phyloP scores from a whole-genome alignment of 768 basidiomycete species.

The Macrolepiota albuminosa region DNA sequence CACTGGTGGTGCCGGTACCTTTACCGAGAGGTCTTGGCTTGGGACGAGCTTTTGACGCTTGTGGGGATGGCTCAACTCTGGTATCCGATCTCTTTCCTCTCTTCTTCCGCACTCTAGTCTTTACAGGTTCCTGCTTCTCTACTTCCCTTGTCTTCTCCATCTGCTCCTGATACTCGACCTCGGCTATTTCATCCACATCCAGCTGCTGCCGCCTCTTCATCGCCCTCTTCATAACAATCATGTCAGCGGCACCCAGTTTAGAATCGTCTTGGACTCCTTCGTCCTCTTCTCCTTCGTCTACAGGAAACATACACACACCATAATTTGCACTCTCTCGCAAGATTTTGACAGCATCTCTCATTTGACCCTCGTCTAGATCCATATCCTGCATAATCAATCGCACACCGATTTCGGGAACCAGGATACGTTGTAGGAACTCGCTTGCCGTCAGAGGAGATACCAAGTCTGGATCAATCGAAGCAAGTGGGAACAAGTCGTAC shows the following conservation, averaged over 20 bases:
- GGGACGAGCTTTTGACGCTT: slow-evolving; percentile 13
- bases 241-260: slow-evolving; percentile 42
- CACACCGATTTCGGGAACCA: slow-evolving; percentile 87
- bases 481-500: slow-evolving; percentile 67
- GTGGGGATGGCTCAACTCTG: neutral
- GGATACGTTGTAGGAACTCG: slow-evolving; percentile 76
- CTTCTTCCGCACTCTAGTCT: slow-evolving; percentile 7
- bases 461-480: slow-evolving; percentile 45
- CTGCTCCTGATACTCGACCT: slow-evolving; percentile 19
- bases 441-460: slow-evolving; percentile 63
- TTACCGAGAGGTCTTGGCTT: slow-evolving; percentile 23
- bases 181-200: slow-evolving; percentile 34
- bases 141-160: slow-evolving; percentile 13
- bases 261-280: slow-evolving; percentile 24
- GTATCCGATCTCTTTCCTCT: slow-evolving; percentile 14
- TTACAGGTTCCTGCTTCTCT: slow-evolving; percentile 1
- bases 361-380: slow-evolving; percentile 31
- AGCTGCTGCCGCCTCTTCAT: slow-evolving; percentile 48
- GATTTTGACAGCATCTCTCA: slow-evolving; percentile 47
- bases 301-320: slow-evolving; percentile 84
- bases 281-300: slow-evolving; percentile 48
- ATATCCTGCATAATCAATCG: slow-evolving; percentile 81
- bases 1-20: slow-evolving; percentile 14
- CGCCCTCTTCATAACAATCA: slow-evolving; percentile 51
- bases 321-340: slow-evolving; percentile 76